phyloP scores from a whole-genome alignment of 1,284 basidiomycete genomes.

The Boletellus sp. region DNA sequence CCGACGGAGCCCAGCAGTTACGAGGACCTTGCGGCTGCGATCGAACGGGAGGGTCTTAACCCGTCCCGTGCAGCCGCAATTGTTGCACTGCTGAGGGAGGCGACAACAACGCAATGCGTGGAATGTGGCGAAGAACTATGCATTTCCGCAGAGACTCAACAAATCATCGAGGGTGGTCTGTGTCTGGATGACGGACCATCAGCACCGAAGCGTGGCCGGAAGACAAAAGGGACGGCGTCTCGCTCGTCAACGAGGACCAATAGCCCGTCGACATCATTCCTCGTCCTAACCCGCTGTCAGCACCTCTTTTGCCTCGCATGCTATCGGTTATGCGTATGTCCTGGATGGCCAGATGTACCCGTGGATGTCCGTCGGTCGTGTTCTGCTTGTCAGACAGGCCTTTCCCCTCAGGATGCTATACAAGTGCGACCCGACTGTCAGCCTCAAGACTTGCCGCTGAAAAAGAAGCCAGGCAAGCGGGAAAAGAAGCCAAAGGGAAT shows the following conservation, averaged over 20 bases:
- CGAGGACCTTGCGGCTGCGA: constrained; percentile 73
- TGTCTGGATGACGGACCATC: constrained; percentile 51
- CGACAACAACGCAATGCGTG: constrained; percentile 82
- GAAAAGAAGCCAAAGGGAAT: constrained; percentile 66
- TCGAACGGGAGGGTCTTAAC: constrained; percentile 81
- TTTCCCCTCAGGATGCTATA: constrained; percentile 66
- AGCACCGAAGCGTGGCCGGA: constrained; percentile 59
- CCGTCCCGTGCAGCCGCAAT: constrained; percentile 72
- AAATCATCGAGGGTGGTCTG: constrained; percentile 37
- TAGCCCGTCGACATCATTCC: constrained; percentile 56
- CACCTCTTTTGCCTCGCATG: constrained; percentile 87
- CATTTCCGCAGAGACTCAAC: constrained; percentile 44
- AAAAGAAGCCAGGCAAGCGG: constrained; percentile 64
- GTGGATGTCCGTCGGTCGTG: constrained; percentile 62
- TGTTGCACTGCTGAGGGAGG: constrained; percentile 79
- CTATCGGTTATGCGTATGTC: constrained; percentile 72
- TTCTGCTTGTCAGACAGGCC: constrained; percentile 67
- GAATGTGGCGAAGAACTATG: constrained; percentile 84
- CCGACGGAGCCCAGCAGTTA: constrained; percentile 47
- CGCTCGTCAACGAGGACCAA: constrained; percentile 67
- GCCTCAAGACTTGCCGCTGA: constrained; percentile 40
- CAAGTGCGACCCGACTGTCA: constrained; percentile 64
- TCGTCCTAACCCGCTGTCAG: constrained; percentile 87
- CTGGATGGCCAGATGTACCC: constrained; percentile 74
- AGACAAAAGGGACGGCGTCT: constrained; percentile 53